A percentile compares a stretch with the other conserved stretches of the same genome.
Evolutionary conservation across 2,329 filamentous ascomycete species (phyloP).

Genomic region (Venturia carpophila): DNA sequence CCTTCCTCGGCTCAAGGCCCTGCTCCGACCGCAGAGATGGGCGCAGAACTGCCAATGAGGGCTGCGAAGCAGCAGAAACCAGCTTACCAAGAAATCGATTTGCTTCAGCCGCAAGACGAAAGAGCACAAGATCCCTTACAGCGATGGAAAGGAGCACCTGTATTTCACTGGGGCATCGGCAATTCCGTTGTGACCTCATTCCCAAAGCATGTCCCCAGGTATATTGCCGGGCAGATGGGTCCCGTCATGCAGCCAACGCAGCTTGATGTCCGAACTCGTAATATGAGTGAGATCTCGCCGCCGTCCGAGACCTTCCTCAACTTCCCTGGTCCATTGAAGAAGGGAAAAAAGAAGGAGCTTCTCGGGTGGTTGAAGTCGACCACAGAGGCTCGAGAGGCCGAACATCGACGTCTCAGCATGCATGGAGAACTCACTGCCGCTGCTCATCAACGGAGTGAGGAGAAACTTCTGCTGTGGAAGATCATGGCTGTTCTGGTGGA

Average conservation of each 20-base stretch:
- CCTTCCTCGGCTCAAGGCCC: slow-evolving; percentile 17
- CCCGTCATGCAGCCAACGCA: slow-evolving; percentile 76
- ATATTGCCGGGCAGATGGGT: slow-evolving; percentile 61
- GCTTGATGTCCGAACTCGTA: slow-evolving; percentile 73
- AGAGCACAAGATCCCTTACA: slow-evolving; percentile 64
- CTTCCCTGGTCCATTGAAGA: slow-evolving; percentile 88
- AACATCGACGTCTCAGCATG: slow-evolving; percentile 38
- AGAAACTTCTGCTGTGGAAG: slow-evolving; percentile 82
- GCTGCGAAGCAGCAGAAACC: slow-evolving; percentile 39
- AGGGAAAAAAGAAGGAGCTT: slow-evolving; percentile 93
- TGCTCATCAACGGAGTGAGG: slow-evolving; percentile 63
- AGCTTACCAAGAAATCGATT: slow-evolving; percentile 46
- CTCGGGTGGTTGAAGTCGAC: slow-evolving; percentile 69
- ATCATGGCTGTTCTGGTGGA: slow-evolving; percentile 75
- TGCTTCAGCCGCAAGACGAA: slow-evolving; percentile 49
- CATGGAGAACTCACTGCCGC: slow-evolving; percentile 45
- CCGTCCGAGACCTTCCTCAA: slow-evolving; percentile 62
- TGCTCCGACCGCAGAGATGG: background rate
- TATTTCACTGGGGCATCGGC: slow-evolving; percentile 82
- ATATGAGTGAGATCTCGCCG: slow-evolving; percentile 64
- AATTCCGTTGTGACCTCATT: slow-evolving; percentile 78
- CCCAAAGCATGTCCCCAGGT: slow-evolving; percentile 80
- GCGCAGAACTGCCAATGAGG: slow-evolving; percentile 24
- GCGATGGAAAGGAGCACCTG: slow-evolving; percentile 82
- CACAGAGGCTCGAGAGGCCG: slow-evolving; percentile 63